Evolutionary conservation across 2,329 filamentous ascomycete genomes (phyloP), one percentile per base, ranked within the genome.

Genomic region (Colletotrichum filicis): DNA sequence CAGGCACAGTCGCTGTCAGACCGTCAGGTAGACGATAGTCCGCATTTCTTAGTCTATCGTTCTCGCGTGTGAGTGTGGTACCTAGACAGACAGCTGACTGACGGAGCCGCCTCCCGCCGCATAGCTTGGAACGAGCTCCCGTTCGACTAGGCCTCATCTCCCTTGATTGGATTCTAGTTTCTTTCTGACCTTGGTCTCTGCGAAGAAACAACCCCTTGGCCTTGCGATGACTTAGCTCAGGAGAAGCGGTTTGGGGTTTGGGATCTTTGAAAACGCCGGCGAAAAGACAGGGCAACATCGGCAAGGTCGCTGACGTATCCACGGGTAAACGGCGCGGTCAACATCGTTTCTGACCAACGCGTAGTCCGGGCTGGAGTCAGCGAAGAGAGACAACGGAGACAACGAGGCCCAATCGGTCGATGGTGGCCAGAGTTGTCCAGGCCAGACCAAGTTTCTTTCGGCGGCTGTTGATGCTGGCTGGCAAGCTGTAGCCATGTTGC

Each of bases 321-420:
- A n/a, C 70, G 66, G 70, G 19, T 60, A 72, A 53, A 53, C 58
- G 69, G 65, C 65, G 37, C 52, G 24, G 14, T 16, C 30, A 14
- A n/a, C 14, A 14, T 53, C 22, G 28, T 53, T n/a, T 26, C 52
- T 5, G 26, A 56, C 24, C 55, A 42, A 28, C 55, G 22, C 16
- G 46, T 24, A 26, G 32, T 52, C 32, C 30, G 49, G 57, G n/a
- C 16, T 28, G 52, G 52, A 16, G 32, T 42, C 67, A 58, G 26
- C 4, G 22, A 12, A 35, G 32, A 42, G 12, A 9, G 32, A 16
- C 22, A 28, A 42, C 37, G 37, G 37, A 42, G 37, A 19, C 49
- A 53, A 28, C 63, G 57, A 53, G 64, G 24, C 24, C 66, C 53
- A 69, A 69, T 73, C 66, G 66, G 55, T 73, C 32, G 42, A 64